phyloP scores from a whole-genome alignment of 805 yeast genomes.

The Kodamaea kaohsiungensis region DNA sequence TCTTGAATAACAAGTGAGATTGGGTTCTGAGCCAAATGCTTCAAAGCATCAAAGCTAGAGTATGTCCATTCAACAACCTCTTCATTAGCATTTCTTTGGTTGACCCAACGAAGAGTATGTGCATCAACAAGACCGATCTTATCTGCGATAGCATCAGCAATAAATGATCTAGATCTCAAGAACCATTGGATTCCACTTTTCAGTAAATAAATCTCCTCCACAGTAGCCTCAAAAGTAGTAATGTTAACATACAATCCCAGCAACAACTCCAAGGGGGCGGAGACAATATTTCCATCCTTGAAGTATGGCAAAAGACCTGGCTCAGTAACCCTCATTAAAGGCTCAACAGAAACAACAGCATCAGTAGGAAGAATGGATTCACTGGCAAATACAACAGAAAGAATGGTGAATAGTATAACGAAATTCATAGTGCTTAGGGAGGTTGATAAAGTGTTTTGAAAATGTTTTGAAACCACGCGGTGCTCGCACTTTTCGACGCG shows the following conservation, averaged over 20 bases:
- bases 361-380: neutral
- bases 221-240: neutral
- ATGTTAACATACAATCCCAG: neutral
- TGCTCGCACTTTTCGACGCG: neutral
- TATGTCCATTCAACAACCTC: neutral
- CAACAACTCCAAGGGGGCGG: constrained; percentile 4
- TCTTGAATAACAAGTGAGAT: neutral
- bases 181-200: constrained; percentile 4
- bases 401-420: constrained; percentile 1
- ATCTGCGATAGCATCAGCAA: constrained; percentile 3
- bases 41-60: neutral
- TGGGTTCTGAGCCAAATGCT: constrained; percentile 6
- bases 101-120: constrained; percentile 6
- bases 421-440: neutral
- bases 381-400: neutral
- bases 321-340: constrained; percentile 6
- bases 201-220: constrained; percentile 1
- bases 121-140: constrained; percentile 5
- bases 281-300: neutral
- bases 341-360: neutral
- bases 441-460: neutral
- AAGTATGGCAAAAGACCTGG: constrained; percentile 1
- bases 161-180: neutral
- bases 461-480: constrained; percentile 2
- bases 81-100: neutral